phyloP scores from a whole-genome alignment of 2,329 filamentous ascomycete species.

The Colletotrichum musae region DNA sequence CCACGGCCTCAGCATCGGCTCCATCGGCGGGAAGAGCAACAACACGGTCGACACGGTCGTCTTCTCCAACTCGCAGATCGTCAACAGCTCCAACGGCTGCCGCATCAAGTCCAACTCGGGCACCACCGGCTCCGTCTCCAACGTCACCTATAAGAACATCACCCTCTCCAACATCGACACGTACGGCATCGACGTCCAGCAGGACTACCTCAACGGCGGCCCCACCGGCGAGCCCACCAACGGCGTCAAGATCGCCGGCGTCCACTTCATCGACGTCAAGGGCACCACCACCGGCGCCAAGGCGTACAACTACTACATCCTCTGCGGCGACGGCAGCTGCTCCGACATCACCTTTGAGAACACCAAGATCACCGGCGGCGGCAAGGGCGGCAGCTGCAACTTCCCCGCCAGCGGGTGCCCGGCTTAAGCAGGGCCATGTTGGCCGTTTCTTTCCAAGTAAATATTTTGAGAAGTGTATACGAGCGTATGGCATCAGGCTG shows the following conservation, averaged over 20 bases:
- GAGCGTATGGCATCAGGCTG: neutral
- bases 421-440: neutral
- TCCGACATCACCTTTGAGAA: conserved; percentile 35
- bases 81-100: conserved; percentile 58
- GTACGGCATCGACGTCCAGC: conserved; percentile 39
- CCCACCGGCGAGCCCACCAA: conserved; percentile 35
- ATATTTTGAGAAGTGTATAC: conserved; percentile 11
- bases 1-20: conserved; percentile 63
- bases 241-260: conserved; percentile 30
- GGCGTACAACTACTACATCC: conserved; percentile 39
- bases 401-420: conserved; percentile 37
- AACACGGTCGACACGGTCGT: conserved; percentile 60
- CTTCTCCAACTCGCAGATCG: conserved; percentile 57
- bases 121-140: conserved; percentile 54
- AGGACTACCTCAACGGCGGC: conserved; percentile 41
- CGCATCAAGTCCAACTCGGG: conserved; percentile 63
- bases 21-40: conserved; percentile 54
- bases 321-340: conserved; percentile 38
- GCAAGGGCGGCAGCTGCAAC: conserved; percentile 34
- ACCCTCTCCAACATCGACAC: conserved; percentile 37
- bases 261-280: conserved; percentile 32
- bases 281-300: conserved; percentile 16
- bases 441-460: neutral
- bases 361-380: conserved; percentile 36
- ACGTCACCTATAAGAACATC: conserved; percentile 57